Percentiles rank a stretch among this genome's conserved stretches.
Evolutionary conservation across 306 rosid genomes (phyloP).

Genomic region (Luffa acutangula): DNA sequence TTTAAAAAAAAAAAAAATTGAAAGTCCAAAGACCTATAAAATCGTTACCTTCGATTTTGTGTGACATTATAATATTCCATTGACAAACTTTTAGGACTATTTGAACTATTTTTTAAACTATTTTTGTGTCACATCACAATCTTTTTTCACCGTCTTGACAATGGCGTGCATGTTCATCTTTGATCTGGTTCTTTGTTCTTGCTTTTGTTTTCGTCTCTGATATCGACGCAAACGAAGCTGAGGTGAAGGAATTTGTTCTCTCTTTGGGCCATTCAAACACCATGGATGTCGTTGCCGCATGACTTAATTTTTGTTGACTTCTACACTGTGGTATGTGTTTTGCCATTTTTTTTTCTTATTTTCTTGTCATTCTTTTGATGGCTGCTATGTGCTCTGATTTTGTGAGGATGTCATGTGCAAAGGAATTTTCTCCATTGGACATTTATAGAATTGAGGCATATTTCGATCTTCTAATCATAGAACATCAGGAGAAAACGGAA

Average conservation of each 20-base stretch:
- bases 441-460: neutral
- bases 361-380: neutral
- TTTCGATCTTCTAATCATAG: neutral
- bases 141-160: neutral
- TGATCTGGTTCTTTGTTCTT: conserved; percentile 14
- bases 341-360: neutral
- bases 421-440: too few species aligned
- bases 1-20: too few species aligned
- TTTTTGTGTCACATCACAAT: too few species aligned
- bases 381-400: neutral
- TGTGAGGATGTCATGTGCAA: neutral
- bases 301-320: conserved; percentile 86
- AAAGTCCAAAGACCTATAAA: too few species aligned
- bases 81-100: too few species aligned
- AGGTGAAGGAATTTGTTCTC: conserved; percentile 67
- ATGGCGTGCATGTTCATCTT: conserved; percentile 43
- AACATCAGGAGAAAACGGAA: too few species aligned
- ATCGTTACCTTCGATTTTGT: too few species aligned
- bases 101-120: too few species aligned
- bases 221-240: conserved; percentile 12
- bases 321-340: conserved; percentile 65
- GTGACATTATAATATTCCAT: too few species aligned
- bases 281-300: conserved; percentile 51
- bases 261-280: conserved; percentile 74
- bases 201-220: neutral